phyloP scores from a whole-genome alignment of 139 green algal genomes.

The Chloropicon primus region DNA sequence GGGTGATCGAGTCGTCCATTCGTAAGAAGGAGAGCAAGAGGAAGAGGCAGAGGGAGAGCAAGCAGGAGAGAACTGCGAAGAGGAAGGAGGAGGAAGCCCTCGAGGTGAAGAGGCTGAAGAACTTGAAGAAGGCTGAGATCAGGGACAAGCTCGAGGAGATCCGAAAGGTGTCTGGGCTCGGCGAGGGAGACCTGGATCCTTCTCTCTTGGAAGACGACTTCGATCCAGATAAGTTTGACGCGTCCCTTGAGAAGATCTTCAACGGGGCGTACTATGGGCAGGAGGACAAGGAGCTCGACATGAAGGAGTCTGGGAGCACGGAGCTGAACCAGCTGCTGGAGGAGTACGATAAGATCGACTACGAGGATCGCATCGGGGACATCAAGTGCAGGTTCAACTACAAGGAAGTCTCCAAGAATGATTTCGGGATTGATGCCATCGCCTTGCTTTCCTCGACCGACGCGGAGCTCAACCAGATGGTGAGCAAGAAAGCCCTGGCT shows the following conservation, averaged over 20 bases:
- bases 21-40: conserved; percentile 48
- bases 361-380: not conserved
- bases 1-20: conserved; percentile 46
- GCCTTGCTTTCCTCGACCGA: conserved; percentile 8
- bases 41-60: conserved; percentile 21
- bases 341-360: not conserved
- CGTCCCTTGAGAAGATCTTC: not conserved
- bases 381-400: not conserved
- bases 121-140: not conserved
- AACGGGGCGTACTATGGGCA: not conserved
- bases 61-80: not conserved
- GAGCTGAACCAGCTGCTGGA: not conserved
- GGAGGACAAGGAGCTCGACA: not conserved
- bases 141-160: not conserved
- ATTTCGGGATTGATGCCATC: not conserved
- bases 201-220: not conserved
- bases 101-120: not conserved
- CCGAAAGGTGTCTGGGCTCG: not conserved
- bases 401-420: not conserved
- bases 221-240: not conserved
- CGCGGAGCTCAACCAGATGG: conserved; percentile 8
- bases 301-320: not conserved
- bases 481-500: conserved; percentile 13
- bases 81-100: conserved; percentile 18
- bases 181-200: not conserved